These are phyloP conservation scores for Colletotrichum godetiae DNA, from an alignment of 2,329 filamentous ascomycete genomes.

Conservation along the genomic window DNA sequence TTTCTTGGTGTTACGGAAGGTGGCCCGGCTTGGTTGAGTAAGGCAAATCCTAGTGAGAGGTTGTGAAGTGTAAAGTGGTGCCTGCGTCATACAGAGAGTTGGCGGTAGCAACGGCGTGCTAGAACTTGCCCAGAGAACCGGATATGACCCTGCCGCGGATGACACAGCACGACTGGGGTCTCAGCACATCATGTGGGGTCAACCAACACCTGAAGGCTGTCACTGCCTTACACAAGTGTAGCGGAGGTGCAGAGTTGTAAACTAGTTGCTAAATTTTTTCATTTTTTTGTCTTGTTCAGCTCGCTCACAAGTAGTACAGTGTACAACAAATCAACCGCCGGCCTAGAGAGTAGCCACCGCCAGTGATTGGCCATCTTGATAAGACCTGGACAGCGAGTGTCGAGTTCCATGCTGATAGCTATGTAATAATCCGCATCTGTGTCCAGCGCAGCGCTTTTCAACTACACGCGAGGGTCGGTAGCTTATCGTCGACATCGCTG, in stretches of 20 bases:
- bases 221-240: background rate
- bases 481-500: background rate
- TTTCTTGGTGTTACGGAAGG: slow-evolving; percentile 11
- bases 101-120: background rate
- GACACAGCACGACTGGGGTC: slow-evolving; percentile 11
- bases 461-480: background rate
- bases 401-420: too few relatives aligned
- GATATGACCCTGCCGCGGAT: slow-evolving; percentile 27
- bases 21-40: slow-evolving; percentile 12
- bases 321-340: too few relatives aligned
- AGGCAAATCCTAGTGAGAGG: slow-evolving; percentile 15
- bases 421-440: background rate
- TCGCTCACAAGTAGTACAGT: background rate
- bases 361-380: background rate
- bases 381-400: background rate
- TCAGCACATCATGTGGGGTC: slow-evolving; percentile 3
- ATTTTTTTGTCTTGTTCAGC: background rate
- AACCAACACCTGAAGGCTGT: background rate
- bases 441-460: background rate
- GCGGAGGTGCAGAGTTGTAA: background rate
- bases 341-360: background rate
- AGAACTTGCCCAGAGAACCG: slow-evolving; percentile 19
- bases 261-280: background rate
- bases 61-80: slow-evolving; percentile 20
- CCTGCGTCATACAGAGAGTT: slow-evolving; percentile 21